Percentiles rank a stretch among this genome's conserved stretches.
Conservation (phyloP, 192 early-diverging fungal genomes). For the Coemansia sp. region DNA sequence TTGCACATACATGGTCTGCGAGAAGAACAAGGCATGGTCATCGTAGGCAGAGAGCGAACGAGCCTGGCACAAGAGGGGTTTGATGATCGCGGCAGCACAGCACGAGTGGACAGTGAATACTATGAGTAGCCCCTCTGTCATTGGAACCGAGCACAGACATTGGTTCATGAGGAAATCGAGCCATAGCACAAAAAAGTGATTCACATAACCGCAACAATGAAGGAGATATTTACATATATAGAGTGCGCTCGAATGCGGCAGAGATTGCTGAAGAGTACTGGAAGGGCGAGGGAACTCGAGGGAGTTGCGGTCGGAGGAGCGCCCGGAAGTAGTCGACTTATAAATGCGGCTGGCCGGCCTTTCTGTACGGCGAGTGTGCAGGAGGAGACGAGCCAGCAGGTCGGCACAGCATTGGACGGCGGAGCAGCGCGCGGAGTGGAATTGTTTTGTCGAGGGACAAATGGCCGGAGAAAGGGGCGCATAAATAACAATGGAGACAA, state of each 20-base stretch:
- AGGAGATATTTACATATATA: background rate
- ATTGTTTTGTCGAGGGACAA: background rate
- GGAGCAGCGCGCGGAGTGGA: background rate
- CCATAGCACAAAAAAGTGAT: background rate
- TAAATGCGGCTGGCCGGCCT: background rate
- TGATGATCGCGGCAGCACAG: background rate
- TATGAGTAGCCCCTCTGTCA: background rate
- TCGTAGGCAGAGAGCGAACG: background rate
- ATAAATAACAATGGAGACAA: background rate
- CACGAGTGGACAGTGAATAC: background rate
- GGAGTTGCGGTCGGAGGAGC: background rate
- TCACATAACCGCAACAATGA: background rate
- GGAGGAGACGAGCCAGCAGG: background rate
- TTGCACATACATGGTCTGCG: background rate
- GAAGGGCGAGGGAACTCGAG: background rate
- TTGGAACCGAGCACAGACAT: background rate
- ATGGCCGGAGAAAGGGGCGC: background rate
- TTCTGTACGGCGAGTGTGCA: background rate
- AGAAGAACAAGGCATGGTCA: background rate
- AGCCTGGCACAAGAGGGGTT: no score
- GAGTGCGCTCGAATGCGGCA: background rate
- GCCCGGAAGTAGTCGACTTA: no score
- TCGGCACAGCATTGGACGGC: background rate
- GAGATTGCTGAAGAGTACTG: background rate
- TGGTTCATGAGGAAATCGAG: background rate